Conservation (phyloP, 2,329 filamentous ascomycete species). For the Epichloe uncinata region DNA sequence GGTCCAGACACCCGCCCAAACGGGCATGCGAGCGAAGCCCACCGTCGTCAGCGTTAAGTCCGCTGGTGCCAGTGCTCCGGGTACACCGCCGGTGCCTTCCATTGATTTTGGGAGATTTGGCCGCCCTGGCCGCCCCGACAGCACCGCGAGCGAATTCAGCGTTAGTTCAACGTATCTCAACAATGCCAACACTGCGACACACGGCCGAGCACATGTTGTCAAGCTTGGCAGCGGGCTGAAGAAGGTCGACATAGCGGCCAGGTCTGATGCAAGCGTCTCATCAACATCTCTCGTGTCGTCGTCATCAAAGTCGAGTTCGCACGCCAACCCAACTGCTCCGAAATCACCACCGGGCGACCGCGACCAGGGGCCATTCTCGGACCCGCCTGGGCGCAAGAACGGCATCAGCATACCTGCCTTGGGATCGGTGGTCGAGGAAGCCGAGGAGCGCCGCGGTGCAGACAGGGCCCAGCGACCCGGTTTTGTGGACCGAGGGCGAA, state of each 20-base stretch:
- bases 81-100: conserved; percentile 57
- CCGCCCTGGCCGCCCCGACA: conserved; percentile 30
- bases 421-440: conserved; percentile 42
- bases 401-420: conserved; percentile 30
- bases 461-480: conserved; percentile 14
- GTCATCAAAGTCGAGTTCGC: conserved; percentile 17
- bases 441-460: conserved; percentile 24
- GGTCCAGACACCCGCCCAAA: conserved; percentile 69
- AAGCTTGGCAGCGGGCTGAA: conserved; percentile 40
- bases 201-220: conserved; percentile 45
- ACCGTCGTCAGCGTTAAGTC: conserved; percentile 89
- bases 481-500: conserved; percentile 21
- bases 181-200: conserved; percentile 46
- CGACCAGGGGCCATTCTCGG: conserved; percentile 47
- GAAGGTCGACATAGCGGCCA: conserved; percentile 28
- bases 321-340: conserved; percentile 34
- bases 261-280: conserved; percentile 22
- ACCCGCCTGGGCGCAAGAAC: conserved; percentile 30
- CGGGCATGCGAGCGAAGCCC: conserved; percentile 75
- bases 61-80: conserved; percentile 36
- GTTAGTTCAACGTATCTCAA: conserved; percentile 57
- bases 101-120: conserved; percentile 54
- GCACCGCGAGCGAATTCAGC: conserved; percentile 47
- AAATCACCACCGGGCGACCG: conserved; percentile 34
- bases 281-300: conserved; percentile 9